Base-by-base conservation (phyloP, 2,329 filamentous ascomycete genomes). In the Xylaria sp. region DNA sequence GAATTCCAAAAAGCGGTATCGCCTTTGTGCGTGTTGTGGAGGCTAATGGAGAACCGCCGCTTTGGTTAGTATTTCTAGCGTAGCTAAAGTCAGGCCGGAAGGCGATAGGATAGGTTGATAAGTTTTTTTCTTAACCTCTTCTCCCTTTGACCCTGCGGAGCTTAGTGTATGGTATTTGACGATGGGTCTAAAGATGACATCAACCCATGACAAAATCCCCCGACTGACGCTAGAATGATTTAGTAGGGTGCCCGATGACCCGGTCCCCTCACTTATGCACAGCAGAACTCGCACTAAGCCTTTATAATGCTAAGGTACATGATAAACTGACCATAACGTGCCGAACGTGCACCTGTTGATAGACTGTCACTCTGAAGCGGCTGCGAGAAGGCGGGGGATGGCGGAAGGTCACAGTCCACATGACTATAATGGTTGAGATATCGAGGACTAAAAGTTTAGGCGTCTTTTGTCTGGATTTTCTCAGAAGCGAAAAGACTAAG, bases 141-240 rank as follows among this genome's bases (percentile, higher is more conserved):
- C 25, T 8, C 41, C 15, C 41, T n/a, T 46, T 46, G 7, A 34
- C 28, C 23, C 15, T 32, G 51, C 46, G 52, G 58, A 59, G 20
- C 25, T 23, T 58, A 25, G 25, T 37, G 10, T 37, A 37, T 4
- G 7, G 15, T 32, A 46, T 57, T n/a, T 37, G 39, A 37, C 25
- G 6, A 62, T 55, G 62, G 52, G 61, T 57, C 52, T 55, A 59
- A 23, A 62, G 46, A 63, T 66, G 67, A 69, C 67, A 66, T 69
- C 63, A 69, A 58, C 18, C 34, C 32, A 58, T 58, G 44, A 48
- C 44, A 18, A 52, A 63, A 28, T n/a, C n/a, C 50, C 39, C 52
- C 12, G 54, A 20, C 32, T 13, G 67, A 37, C 58, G 54, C 63
- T 59, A 69, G 63, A 63, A n/a, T 48, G 58, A 60, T 54, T 60